Base-by-base conservation (phyloP, 257 asterid species). In the Striga asiatica region DNA sequence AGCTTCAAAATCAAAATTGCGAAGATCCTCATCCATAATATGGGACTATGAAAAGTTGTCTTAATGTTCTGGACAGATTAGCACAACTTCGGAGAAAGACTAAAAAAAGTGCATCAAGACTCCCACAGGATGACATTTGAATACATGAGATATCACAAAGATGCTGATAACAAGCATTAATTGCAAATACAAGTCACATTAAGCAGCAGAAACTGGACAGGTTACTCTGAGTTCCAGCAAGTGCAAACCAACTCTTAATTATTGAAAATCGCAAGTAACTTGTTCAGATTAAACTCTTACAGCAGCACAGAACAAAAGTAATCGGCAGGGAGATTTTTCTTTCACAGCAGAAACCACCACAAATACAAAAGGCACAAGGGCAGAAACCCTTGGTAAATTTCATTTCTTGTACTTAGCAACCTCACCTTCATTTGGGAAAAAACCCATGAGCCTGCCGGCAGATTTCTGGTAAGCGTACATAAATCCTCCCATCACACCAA, bases 381-480 rank as follows among this genome's bases (percentile, higher is more conserved):
- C 56, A 62, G 66, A 54, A 69, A 31, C 67, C 72, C 74, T 71
- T 70, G 38, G 21, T 66, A 72, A 37, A 38, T 41, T 41, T 17
- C 55, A 75, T 66, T 80, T 82, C 84, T 77, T 80, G 85, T 82
- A 84, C 77, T 81, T 82, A 47, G 94, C 95, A 38, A 87, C 96
- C 78, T 91, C 98, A 59, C 81, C 85, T 13, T 87, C 98, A 51
- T 91, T 91, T 52, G 96, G 95, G 80, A 91, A 91, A 66, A 91
- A 91, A 0, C 96, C 96, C 96, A 91, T 91, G 58, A 91, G 94
- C 76, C 98, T 84, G 18, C 98, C 98, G 39, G 85, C 84, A 0
- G 98, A 91, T 42, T 91, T 91, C 81, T 91, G 98, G 66, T 87
- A 87, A 0, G 98, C 95, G 65, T 84, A 87, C 98, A 91, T 91